Evolutionary conservation across 345 rosid genomes (phyloP).

Genomic region (Eucalyptus brandiana): DNA sequence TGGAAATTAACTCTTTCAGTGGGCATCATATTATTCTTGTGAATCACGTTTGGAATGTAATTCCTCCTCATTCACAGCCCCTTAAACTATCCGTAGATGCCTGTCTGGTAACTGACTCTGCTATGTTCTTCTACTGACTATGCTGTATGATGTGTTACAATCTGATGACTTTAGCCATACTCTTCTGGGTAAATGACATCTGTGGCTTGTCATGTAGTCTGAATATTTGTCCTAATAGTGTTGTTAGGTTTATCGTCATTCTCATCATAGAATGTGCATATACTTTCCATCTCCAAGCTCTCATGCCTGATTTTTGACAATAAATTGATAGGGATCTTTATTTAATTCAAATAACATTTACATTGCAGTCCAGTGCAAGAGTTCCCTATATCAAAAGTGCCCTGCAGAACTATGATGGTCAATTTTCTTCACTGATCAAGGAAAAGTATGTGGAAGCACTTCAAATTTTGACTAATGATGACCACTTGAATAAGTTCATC

Average conservation of each 20-base stretch:
- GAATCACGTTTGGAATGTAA: not conserved
- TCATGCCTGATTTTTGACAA: not conserved
- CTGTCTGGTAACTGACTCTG: not conserved
- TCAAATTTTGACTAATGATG: slow-evolving; percentile 47
- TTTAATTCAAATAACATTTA: not conserved
- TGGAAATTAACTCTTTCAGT: not conserved
- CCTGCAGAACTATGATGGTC: slow-evolving; percentile 52
- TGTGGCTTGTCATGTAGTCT: not conserved
- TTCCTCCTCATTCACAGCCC: not conserved
- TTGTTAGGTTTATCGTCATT: not conserved
- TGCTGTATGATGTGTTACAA: not conserved
- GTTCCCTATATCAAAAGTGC: slow-evolving; percentile 73
- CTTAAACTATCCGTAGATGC: not conserved
- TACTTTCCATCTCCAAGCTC: not conserved
- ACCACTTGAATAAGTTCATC: slow-evolving; percentile 69
- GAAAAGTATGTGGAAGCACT: slow-evolving; percentile 49
- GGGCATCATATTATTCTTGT: not conserved
- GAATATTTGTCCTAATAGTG: not conserved
- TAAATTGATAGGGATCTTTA: not conserved
- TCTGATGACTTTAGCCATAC: not conserved
- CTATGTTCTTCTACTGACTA: not conserved
- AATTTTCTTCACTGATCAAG: slow-evolving; percentile 55
- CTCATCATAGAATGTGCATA: not conserved
- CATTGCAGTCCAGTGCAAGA: slow-evolving; percentile 77
- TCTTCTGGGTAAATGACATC: not conserved